Evolutionary conservation across 1,284 basidiomycete species (phyloP).

Genomic region (Apiotrichum akiyoshidainum): DNA sequence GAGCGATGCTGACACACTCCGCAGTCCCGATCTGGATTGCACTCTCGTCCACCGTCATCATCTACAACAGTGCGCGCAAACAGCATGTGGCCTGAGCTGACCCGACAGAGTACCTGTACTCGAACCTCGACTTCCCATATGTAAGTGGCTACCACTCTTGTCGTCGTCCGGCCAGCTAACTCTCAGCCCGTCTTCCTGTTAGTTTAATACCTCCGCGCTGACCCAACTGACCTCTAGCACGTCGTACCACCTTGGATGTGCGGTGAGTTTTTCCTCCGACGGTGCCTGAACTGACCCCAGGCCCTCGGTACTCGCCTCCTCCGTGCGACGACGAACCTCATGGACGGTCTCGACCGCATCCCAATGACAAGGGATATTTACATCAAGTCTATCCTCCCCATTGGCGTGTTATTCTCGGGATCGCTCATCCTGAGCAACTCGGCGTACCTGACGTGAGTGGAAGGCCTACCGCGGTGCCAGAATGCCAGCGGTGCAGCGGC

Average conservation of each 20-base stretch:
- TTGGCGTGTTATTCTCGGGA: slow-evolving; percentile 86
- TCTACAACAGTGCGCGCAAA: slow-evolving; percentile 72
- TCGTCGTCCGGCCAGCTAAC: slow-evolving; percentile 13
- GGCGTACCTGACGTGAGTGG: slow-evolving; percentile 66
- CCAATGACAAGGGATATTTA: slow-evolving; percentile 79
- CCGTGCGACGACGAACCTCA: slow-evolving; percentile 75
- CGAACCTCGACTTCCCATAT: slow-evolving; percentile 71
- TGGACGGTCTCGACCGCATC: slow-evolving; percentile 80
- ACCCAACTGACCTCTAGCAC: slow-evolving; percentile 72
- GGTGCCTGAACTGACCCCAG: slow-evolving; percentile 47
- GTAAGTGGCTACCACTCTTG: slow-evolving; percentile 24
- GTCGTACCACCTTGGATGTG: slow-evolving; percentile 49
- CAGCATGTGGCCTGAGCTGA: not conserved
- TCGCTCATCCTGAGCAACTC: slow-evolving; percentile 91
- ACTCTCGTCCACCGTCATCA: slow-evolving; percentile 83
- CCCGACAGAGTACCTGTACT: slow-evolving; percentile 67
- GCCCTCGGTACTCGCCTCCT: slow-evolving; percentile 85
- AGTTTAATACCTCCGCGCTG: slow-evolving; percentile 55
- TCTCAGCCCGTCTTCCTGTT: slow-evolving; percentile 48
- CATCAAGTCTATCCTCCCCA: slow-evolving; percentile 82
- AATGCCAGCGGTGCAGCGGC: not conserved
- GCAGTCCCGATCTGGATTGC: slow-evolving; percentile 62
- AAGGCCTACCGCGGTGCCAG: no score
- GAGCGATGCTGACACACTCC: not conserved
- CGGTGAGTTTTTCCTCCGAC: slow-evolving; percentile 31